Evolutionary conservation across 768 basidiomycete species (phyloP), one percentile per base, ranked within the genome.

Genomic region (Mycena leptocephala): DNA sequence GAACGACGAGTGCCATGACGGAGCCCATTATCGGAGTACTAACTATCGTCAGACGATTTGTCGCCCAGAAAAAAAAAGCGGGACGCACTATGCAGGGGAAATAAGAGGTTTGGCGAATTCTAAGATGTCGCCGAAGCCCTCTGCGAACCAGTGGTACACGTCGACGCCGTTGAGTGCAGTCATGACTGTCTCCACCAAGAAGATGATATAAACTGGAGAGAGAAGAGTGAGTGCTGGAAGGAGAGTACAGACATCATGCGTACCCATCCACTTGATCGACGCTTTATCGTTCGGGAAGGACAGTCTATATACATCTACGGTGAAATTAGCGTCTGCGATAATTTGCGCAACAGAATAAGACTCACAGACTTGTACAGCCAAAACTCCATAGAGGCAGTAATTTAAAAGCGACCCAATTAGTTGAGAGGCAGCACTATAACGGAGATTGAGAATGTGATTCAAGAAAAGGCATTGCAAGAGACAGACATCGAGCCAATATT

Each of bases 361-460:
- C 70, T 48, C 51, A 76, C 76, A 76, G 26, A 76, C 76, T 73
- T 76, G 76, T 32, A 76, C 76, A 22, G 71, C 71, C 39, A 76
- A 22, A 0, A 72, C 65, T 11, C 76, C 76, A 43, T 76, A 76
- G 2, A 76, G 59, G 28, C 28, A 67, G 18, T 56, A 76, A 39
- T 76, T 76, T 24, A 76, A 46, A 5, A 76, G 61, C 16, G 76
- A 68, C 46, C 76, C 76, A 24, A 76, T 70, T 30, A 76, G 61
- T 53, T 68, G 65, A 13, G 76, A 76, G n/a, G 64, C 66, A 32
- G 71, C 61, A 28, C 76, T 76, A 39, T 1, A 58, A 37, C 20
- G 61, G 30, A 51, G 8, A 13, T 55, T 72, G 1, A 76, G 63
- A 56, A 43, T 11, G 20, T 10, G 39, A 53, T 13, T 3, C 26